Percentiles rank a stretch among this genome's conserved stretches.
Evolutionary conservation across 2,329 filamentous ascomycete genomes (phyloP).

Genomic region (Microdochium bolleyi): DNA sequence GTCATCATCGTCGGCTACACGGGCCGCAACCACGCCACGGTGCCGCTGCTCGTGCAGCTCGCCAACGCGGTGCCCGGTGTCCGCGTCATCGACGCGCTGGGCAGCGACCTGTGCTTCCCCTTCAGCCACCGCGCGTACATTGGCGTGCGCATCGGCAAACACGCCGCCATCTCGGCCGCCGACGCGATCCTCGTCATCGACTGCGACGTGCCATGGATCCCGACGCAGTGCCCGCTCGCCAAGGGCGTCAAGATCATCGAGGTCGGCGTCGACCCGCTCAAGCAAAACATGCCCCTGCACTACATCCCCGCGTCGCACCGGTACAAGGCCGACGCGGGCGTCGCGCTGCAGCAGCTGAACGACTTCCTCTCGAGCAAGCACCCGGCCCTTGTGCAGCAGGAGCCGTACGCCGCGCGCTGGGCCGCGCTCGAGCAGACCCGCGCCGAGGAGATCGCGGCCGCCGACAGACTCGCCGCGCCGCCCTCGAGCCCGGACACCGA

Average conservation of each 20-base stretch:
- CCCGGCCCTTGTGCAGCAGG: background rate
- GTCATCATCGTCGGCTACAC: conserved; percentile 41
- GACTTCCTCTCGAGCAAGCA: conserved; percentile 8
- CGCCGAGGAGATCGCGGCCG: conserved; percentile 7
- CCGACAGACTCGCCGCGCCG: conserved; percentile 6
- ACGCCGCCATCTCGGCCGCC: conserved; percentile 51
- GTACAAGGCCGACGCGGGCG: conserved; percentile 41
- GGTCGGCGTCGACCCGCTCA: conserved; percentile 59
- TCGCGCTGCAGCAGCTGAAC: conserved; percentile 25
- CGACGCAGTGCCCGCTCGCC: conserved; percentile 51
- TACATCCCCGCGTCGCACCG: conserved; percentile 44
- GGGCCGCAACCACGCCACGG: conserved; percentile 32
- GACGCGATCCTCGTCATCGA: conserved; percentile 61
- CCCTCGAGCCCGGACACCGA: background rate
- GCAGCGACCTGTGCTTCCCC: conserved; percentile 37
- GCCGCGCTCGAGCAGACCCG: conserved; percentile 5
- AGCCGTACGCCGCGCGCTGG: background rate
- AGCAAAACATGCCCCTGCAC: conserved; percentile 51
- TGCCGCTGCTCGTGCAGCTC: conserved; percentile 33
- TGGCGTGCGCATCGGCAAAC: conserved; percentile 48
- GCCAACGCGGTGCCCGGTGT: conserved; percentile 37
- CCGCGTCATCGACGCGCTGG: conserved; percentile 41
- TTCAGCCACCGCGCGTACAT: conserved; percentile 26
- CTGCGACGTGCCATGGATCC: conserved; percentile 65
- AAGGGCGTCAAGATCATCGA: conserved; percentile 52